Evolutionary conservation across 23 red algal genomes (phyloP), one percentile per base, ranked within the genome.

Genomic region (Gracilaria vermiculophylla): DNA sequence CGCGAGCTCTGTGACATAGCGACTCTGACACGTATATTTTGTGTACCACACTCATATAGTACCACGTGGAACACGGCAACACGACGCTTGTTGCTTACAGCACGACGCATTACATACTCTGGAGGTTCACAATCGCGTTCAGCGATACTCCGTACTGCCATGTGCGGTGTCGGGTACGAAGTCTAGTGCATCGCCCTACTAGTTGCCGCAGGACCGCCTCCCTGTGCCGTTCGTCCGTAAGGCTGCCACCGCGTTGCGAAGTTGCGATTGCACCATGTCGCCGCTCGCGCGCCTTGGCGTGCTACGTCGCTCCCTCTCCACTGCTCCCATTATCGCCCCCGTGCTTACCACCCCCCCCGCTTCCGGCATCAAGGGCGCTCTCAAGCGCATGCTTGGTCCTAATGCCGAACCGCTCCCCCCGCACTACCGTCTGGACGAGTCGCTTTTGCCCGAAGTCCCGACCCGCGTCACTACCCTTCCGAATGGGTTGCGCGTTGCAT

Each of bases 401-500:
- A 82, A 74, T 81, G 95, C 95, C 51, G 64, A 84, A 11, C 88
- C 95, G 56, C 80, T 98, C 12, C 95, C 95, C 12, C 90, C 95
- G 0, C 61, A 55, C 28, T 98, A 94, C 67, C 62, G 58, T 3
- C 37, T 85, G 20, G 91, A 94, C 40, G 48, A 73, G 2, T 60
- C 75, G 28, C 53, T 94, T 5, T 32, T 88, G 34, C 69, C 51
- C 36, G 90, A 83, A 36, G 90, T 93, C 21, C 93, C 97, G 1
- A 99, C 97, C 28, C 76, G 69, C 35, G 97, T 99, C 36, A 94
- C 88, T 13, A 71, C 64, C 23, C 87, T 99, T 54, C 53, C 93
- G 1, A 99, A 99, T 53, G 97, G 97, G 10, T 62, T 99, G 85
- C 97, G 97, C 0, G 92, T 99, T n/a, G 97, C 97, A 10, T 85